Base-by-base conservation (phyloP, 2,329 filamentous ascomycete genomes). In the Hymenoscyphus infarciens region DNA sequence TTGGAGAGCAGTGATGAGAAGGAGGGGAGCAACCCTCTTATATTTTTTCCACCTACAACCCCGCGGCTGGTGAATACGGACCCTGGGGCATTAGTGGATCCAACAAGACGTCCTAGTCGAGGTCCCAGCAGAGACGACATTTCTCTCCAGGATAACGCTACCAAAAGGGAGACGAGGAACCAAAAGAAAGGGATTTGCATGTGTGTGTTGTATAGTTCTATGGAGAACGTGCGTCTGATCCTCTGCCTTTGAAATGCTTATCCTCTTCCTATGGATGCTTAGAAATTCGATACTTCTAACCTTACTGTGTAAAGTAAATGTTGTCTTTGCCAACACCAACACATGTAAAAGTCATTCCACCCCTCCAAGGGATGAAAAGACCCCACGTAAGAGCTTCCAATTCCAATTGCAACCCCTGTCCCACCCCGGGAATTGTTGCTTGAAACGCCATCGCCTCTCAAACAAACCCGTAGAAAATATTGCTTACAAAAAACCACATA, bases 141-240 rank as follows among this genome's bases (percentile, higher is more conserved):
- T 22, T 65, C 60, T n/a, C 59, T 52, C 57, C 65, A 65, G 11
- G 56, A 54, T 35, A 64, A 33, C 22, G 63, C 63, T 22, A 65
- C 11, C 1, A 62, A 25, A 6, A 67, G 11, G 29, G 29, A 39
- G 4, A 42, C 13, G 2, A 67, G 16, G 31, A 67, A 64, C 13
- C 62, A 38, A 64, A 58, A 66, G 60, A 63, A 35, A 13, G 65
- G 65, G 35, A 67, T 57, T 35, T 67, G 65, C 65, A 67, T 67
- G 29, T 15, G 56, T 31, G 35, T 6, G 25, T 29, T 31, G 31
- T 56, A 16, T 16, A 5, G 16, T 19, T 35, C 13, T 13, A 27
- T 25, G 22, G 19, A 22, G 19, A 11, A 22, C 10, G 19, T 5
- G 45, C 5, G 8, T 19, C 15, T 16, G n/a, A 13, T 45, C 39